phyloP scores from a whole-genome alignment of 2,329 filamentous ascomycete genomes.

The Ophiostoma sp. region DNA sequence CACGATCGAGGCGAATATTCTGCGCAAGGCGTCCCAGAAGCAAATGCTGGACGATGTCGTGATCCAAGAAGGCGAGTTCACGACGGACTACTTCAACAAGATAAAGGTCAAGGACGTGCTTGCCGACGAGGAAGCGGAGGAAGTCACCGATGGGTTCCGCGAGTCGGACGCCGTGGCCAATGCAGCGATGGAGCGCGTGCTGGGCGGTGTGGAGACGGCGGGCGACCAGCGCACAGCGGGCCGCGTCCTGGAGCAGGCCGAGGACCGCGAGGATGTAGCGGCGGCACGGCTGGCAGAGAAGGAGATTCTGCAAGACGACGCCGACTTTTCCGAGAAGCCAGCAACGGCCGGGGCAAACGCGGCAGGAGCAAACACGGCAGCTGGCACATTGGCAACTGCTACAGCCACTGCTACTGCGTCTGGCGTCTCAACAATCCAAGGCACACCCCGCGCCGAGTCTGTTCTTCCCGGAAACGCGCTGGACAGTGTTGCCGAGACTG shows the following conservation, averaged over 20 bases:
- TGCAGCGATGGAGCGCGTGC: conserved; percentile 78
- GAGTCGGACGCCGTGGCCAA: conserved; percentile 61
- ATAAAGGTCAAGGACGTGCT: conserved; percentile 64
- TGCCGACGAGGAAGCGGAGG: conserved; percentile 33
- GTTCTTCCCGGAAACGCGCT: conserved; percentile 25
- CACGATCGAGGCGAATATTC: conserved; percentile 96
- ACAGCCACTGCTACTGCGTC: conserved; percentile 42
- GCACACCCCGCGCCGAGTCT: conserved; percentile 45
- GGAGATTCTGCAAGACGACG: conserved; percentile 80
- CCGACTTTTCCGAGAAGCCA: conserved; percentile 70
- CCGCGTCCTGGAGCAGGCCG: conserved; percentile 77
- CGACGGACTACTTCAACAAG: conserved; percentile 91
- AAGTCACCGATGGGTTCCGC: conserved; percentile 40
- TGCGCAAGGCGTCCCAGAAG: conserved; percentile 95
- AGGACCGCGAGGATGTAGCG: conserved; percentile 85
- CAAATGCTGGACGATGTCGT: conserved; percentile 96
- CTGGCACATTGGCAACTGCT: conserved; percentile 28
- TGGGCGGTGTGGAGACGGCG: conserved; percentile 59
- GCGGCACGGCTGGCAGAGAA: conserved; percentile 84
- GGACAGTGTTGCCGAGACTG: conserved; percentile 30
- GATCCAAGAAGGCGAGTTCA: conserved; percentile 97
- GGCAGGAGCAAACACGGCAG: conserved; percentile 36
- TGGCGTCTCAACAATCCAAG: conserved; percentile 48
- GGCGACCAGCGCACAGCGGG: conserved; percentile 56
- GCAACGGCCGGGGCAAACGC: conserved; percentile 37